Base-by-base conservation (phyloP, 164 flowering plant species). In the Akebia trifoliata region DNA sequence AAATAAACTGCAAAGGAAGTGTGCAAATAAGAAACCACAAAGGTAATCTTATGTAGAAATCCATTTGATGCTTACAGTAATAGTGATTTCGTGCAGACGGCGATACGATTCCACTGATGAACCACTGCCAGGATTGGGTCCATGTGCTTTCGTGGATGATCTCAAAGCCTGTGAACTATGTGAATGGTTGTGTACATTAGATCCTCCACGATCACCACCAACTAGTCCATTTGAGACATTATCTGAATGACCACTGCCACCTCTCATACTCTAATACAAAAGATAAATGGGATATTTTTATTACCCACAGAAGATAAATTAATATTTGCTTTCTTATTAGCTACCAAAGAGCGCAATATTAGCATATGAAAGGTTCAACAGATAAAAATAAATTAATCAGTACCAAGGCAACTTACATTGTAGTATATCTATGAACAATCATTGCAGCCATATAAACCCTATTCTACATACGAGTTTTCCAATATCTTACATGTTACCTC, bases 31-130 rank as follows among this genome's bases (percentile, higher is more conserved):
- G n/a, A n/a, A n/a, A n/a, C n/a, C 26, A 20, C 17, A 43, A 12
- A 34, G 18, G 25, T 20, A 54, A 36, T 4, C 44, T 38, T 21
- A 24, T 28, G 8, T 15, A 14, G 4, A 20, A 20, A 54, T 30
- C n/a, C 4, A 39, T 22, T 21, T 53, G 25, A 51, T 42, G 69
- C 97, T 75, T 69, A 87, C 95, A 37, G 69, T 52, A 17, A 87
- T 80, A 63, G 86, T 72, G 57, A 90, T 84, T 71, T 90, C 97
- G 78, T 90, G 95, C 4, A 69, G 84, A 31, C 74, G 76, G 14
- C 90, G 73, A 68, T 85, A 90, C 32, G 81, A 60, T 38, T 87
- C 93, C 0, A 72, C 67, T 51, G 87, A 76, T 46, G 68, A 30
- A 48, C 69, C 68, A 70, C 44, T 74, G 52, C 67, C 83, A 0